phyloP scores from a whole-genome alignment of 1,284 basidiomycete genomes.

The Ceratobasidium papillatum region DNA sequence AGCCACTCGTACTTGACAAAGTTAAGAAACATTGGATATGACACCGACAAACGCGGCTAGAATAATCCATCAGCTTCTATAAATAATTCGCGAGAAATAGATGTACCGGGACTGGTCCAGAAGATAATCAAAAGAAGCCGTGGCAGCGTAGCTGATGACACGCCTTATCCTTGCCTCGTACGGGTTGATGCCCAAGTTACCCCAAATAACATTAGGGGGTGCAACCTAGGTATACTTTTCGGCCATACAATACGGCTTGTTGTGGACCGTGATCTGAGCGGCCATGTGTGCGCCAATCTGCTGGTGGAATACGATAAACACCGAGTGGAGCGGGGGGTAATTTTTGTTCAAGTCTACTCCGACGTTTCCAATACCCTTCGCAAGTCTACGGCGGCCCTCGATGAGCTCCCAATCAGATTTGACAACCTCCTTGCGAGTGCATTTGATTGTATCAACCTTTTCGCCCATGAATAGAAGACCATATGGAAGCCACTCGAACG shows the following conservation, averaged over 20 bases:
- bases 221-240: constrained; percentile 72
- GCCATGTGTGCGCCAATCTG: constrained; percentile 81
- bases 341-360: constrained; percentile 59
- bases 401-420: constrained; percentile 62
- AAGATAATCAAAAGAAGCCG: constrained; percentile 69
- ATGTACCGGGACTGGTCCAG: constrained; percentile 74
- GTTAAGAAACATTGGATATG: constrained; percentile 58
- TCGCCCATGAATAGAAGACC: constrained; percentile 69
- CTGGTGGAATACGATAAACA: constrained; percentile 81
- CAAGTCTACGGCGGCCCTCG: constrained; percentile 57
- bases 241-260: constrained; percentile 65
- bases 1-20: constrained; percentile 65
- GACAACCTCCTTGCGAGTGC: constrained; percentile 75
- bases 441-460: constrained; percentile 79
- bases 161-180: constrained; percentile 78
- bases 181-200: constrained; percentile 76
- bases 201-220: constrained; percentile 76
- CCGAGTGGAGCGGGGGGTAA: constrained; percentile 71
- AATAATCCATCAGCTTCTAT: constrained; percentile 40
- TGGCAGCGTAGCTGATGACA: constrained; percentile 58
- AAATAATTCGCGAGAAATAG: background rate
- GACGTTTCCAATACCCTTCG: constrained; percentile 49
- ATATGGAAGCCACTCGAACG: constrained; percentile 64
- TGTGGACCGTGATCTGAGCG: constrained; percentile 66
- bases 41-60: constrained; percentile 62